Base-by-base conservation (phyloP, 306 rosid species). In the Glycine latifolia region DNA sequence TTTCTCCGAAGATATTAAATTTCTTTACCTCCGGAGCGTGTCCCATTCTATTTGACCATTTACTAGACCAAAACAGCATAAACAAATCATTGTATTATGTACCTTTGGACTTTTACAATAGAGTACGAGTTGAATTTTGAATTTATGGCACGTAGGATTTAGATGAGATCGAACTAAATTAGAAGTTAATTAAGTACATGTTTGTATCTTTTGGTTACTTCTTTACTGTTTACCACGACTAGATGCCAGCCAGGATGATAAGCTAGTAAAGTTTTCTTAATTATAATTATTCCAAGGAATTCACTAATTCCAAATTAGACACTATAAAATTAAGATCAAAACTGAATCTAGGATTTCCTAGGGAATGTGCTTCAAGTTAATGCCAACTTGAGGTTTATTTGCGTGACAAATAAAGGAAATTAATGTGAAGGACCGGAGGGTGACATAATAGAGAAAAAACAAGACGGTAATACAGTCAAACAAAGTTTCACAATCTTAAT, bases 81-180 rank as follows among this genome's bases (percentile, higher is more conserved):
- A 26, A 41, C 44, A 41, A 41, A 41, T 41, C 44, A 41, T 5
- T 41, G 31, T 26, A 26, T 1, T 41, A 41, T 48, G 55, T 3
- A 50, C 55, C 5, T 52, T 52, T 44, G 48, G 9, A 58, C 20
- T 75, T 75, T 13, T 75, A 41, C 71, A 33, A 47, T 61, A 76
- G 10, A 26, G 47, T 46, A 47, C 16, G 35, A 26, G 62, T 31
- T 76, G 50, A 8, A 62, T 31, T 26, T 65, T 60, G 12, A 61
- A 44, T 75, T 14, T 9, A 31, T 47, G 60, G 16, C 80, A 61
- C 49, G 60, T 46, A 31, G 71, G 61, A 76, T 61, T 76, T 48
- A 49, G 62, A 52, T 76, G 35, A 47, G 71, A 61, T 47, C 15
- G 7, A 77, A 2, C 13, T 7, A 13, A 16, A 26, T 44, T 16